Base-by-base conservation (phyloP, 2,329 filamentous ascomycete species). In the Hymenoscyphus albidus region DNA sequence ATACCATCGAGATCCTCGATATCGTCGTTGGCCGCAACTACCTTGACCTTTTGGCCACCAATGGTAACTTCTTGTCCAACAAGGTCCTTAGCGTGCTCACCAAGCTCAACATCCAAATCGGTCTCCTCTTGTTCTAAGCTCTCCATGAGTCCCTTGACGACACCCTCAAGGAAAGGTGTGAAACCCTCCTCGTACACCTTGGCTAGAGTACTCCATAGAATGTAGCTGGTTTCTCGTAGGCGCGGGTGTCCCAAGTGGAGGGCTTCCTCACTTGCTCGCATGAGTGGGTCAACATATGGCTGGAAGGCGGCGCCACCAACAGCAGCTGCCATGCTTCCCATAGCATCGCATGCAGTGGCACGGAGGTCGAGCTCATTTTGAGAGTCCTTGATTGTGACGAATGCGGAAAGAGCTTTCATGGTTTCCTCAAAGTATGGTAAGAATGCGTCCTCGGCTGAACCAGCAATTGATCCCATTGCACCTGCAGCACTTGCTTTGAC, bases 211-310 rank as follows among this genome's bases (percentile, higher is more conserved):
- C 92, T 93, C 94, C 95, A 99, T 62, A 99, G 84, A 68, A 98
- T 96, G 80, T 97, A 99, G 76, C 92, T 97, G 67, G 93, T 97
- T 82, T 99, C 95, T 78, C 93, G 91, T 61, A 98, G 87, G 64
- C 93, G 87, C 54, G 93, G 91, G 79, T 97, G 93, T 72, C 92
- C 93, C 2, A 99, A 87, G 71, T 90, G 83, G 1, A 98, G 84
- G 63, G 91, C 93, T 78, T 97, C 93, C 78, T 97, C 93, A 70
- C 92, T 97, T 14, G 94, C 90, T 73, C 89, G 85, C 91, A 99
- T 97, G 65, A 98, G 83, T 54, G 92, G 92, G 74, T 90, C 83
- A 42, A 98, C 93, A 75, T 94, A 98, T 14, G 91, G 91, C 80
- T 96, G 88, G 83, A 98, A 98, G 58, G 90, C 83, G 76, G 91